Evolutionary conservation across 176 grass and related monocot species (phyloP), one percentile per base, ranked within the genome.

Genomic region (Musa acuminata): DNA sequence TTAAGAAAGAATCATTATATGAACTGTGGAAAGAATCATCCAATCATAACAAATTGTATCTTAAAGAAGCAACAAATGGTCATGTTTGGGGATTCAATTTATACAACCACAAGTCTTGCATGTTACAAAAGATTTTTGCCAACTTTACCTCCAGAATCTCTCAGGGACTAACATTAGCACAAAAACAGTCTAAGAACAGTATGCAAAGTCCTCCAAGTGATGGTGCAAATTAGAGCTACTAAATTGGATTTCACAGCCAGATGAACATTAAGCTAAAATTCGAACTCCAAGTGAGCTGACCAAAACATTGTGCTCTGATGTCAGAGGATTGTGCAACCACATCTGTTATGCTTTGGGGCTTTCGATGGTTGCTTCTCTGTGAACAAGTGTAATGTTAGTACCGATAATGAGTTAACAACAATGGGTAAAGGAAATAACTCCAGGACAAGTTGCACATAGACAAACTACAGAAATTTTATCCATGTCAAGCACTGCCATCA

Each of bases 251-350:
- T 17, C 57, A 60, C 57, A 60, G 17, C 35, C 35, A 43, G 35
- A 43, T 43, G 35, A 60, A 17, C 8, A 26, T 65, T 13, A 25
- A 65, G 22, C 22, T 24, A 26, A 26, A 65, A 27, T 65, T 65
- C 26, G 23, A 65, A 26, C 9, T 26, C 62, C 63, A 27, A 11
- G 23, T 26, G 21, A 65, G 4, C 21, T 65, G 63, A 65, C 63
- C 63, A 65, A 13, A 65, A 26, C 12, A 3, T 65, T 65, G 62
- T 22, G 13, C 9, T 65, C 26, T 65, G 8, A 13, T 13, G 63
- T 65, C 63, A 65, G 63, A 65, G 63, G 23, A 65, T 65, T 26
- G 63, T 65, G 63, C 63, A 65, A 13, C 63, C 63, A 65, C 63
- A 65, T 26, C 22, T 27, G 63, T 11, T 27, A 11, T 65, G 63